Base-by-base conservation (phyloP, 352 stramenopile genomes). In the Globisporangium parvum region DNA sequence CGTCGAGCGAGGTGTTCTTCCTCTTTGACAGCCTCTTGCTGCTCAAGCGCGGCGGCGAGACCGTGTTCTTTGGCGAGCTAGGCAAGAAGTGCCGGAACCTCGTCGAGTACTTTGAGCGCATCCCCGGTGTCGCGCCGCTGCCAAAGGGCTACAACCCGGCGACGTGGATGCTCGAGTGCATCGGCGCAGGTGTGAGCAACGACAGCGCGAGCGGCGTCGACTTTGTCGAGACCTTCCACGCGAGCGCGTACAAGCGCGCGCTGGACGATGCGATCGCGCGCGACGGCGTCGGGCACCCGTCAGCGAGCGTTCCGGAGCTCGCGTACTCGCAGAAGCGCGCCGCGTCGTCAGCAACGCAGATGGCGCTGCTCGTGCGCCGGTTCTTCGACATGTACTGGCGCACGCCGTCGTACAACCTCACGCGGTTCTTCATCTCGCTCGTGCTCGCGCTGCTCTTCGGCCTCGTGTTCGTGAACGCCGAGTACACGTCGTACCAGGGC, bases 351-450 rank as follows among this genome's bases (percentile, higher is more conserved):
- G 12, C 3, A 8, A 37, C 31, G 31, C 31, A 37, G 31, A 37
- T 37, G 31, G 31, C 31, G 31, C 31, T 37, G 31, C 31, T 37
- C 31, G 31, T 37, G 31, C 31, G 31, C 6, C 31, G 31, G 31
- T 47, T 47, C 41, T 47, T 47, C 18, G 41, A 21, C 55, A 79
- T 88, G 54, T 96, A 96, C 63, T 96, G 78, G 80, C 74, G 89
- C 28, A 91, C 75, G n/a, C 87, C 88, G 41, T 69, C 72, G 45
- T 97, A 97, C 63, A 96, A 95, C 57, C 53, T 90, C 12, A 77
- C 78, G 9, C 75, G 89, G 3, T 47, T 80, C 37, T 48, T 73
- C 44, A 51, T 70, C 20, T 31, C 68, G 15, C 31, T 73, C 11
- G 62, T 53, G 4, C 17, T 70, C 21, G 42, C 39, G 15, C 15